These are phyloP conservation scores for Thuidium tamariscinum DNA, from an alignment of 225 moss, liverwort and hornwort genomes.

Conservation along the genomic window DNA sequence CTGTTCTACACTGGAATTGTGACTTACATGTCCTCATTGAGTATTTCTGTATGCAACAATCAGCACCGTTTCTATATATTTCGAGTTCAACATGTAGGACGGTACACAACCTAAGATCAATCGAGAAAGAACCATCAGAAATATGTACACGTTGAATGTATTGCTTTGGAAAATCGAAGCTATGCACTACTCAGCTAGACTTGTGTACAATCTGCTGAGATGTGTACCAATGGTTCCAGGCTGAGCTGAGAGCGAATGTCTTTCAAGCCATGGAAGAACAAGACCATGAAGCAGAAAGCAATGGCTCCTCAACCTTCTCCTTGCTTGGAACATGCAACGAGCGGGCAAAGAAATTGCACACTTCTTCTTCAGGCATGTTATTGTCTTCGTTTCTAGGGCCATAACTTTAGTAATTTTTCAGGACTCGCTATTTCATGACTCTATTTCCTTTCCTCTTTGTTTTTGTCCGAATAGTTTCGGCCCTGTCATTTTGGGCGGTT, in stretches of 20 bases:
- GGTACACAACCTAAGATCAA: not conserved
- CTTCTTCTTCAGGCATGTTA: slow-evolving; percentile 69
- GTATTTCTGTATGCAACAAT: not conserved
- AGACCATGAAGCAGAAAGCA: slow-evolving; percentile 75
- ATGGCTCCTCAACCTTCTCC: slow-evolving; percentile 69
- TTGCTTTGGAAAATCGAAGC: not conserved
- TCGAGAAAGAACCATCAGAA: not conserved
- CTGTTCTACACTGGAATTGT: not conserved
- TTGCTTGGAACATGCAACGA: slow-evolving; percentile 89
- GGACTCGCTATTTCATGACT: not conserved
- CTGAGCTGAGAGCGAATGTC: slow-evolving; percentile 92
- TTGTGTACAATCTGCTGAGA: not conserved
- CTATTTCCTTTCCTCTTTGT: not conserved
- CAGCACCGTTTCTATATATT: not conserved
- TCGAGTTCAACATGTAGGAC: not conserved
- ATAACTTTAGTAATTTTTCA: not conserved
- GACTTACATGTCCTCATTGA: not conserved
- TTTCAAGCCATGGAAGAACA: slow-evolving; percentile 99
- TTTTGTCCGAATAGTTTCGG: not conserved
- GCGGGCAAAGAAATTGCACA: slow-evolving; percentile 77
- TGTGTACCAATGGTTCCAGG: slow-evolving; percentile 31
- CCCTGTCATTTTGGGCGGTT: not conserved
- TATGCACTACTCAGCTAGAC: not conserved
- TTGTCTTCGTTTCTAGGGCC: not conserved
- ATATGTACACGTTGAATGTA: not conserved